Evolutionary conservation across 2,329 filamentous ascomycete species (phyloP), one percentile per base, ranked within the genome.

Genomic region (Penicillium brasilianum): DNA sequence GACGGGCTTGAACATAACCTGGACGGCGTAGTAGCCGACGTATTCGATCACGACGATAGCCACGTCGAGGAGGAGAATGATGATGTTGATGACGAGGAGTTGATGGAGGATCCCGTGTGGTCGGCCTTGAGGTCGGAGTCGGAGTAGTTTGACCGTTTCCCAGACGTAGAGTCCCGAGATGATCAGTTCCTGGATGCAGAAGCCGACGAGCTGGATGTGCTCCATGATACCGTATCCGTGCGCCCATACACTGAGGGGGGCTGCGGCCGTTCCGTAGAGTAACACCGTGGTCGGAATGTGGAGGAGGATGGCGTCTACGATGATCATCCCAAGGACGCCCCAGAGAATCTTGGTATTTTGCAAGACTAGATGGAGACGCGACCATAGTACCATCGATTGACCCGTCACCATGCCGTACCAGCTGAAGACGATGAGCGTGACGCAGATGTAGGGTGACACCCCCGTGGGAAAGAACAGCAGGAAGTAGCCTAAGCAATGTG

Each of bases 71-170:
- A 78, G 30, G 10, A 84, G 75, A 18, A 84, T 78, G 22, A 83
- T 49, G 0, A 81, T 61, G 64, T 84, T 83, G 48, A 81, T 76
- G 32, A 84, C 76, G 58, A 89, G 85, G 76, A 88, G 84, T 54
- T 74, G 67, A 10, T 56, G 55, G 0, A 73, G 64, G 30, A 73
- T 69, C 0, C 64, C 67, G 10, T 63, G 55, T 1, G 63, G 65
- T 6, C 61, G 66, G 13, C 63, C 64, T 7, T 64, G 56, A 0
- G 69, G 70, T 1, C 71, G 65, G 2, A 70, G 60, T 11, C 56
- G 60, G 3, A 72, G 63, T 5, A 72, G 34, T 44, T 68, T 70
- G 55, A 81, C 68, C 0, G 83, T 83, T 60, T 84, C 82, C 67
- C 70, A 73, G 30, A 86, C 82, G 66, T 84, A 85, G 18, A 84